Evolutionary conservation across 2,329 filamentous ascomycete species (phyloP).

Genomic region (Westerdykella sp.): DNA sequence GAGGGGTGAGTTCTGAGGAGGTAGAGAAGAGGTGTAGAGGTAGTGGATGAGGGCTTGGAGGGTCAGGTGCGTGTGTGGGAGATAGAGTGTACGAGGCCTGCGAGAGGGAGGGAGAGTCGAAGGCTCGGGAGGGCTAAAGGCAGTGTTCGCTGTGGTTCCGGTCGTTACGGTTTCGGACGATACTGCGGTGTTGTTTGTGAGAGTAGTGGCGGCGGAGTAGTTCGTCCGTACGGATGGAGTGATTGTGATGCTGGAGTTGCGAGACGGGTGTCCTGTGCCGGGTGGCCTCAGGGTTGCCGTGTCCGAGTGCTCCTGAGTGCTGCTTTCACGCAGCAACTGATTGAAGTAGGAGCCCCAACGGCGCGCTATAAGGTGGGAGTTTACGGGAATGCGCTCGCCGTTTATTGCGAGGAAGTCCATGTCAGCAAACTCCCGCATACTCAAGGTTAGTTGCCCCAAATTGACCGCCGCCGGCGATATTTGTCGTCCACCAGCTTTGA

Average conservation of each 20-base stretch:
- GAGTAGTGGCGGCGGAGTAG: constrained; percentile 41
- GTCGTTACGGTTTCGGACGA: constrained; percentile 35
- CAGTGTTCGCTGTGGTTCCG: constrained; percentile 37
- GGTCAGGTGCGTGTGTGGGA: constrained; percentile 87
- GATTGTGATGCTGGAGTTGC: constrained; percentile 80
- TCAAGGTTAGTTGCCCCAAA: constrained; percentile 72
- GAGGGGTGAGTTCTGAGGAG: constrained; percentile 65
- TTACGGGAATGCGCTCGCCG: constrained; percentile 87
- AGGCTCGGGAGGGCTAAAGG: constrained; percentile 49
- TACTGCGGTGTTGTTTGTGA: constrained; percentile 35
- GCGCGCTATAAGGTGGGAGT: constrained; percentile 78
- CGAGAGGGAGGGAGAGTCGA: constrained; percentile 51
- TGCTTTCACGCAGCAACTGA: constrained; percentile 76
- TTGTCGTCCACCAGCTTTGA: constrained; percentile 66
- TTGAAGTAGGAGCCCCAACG: constrained; percentile 97
- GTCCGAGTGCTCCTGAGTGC: constrained; percentile 59
- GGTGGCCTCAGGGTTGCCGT: constrained; percentile 64
- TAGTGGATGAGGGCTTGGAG: constrained; percentile 87
- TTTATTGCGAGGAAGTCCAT: constrained; percentile 95
- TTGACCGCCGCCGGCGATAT: constrained; percentile 76
- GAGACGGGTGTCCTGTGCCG: constrained; percentile 49
- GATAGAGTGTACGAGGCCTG: constrained; percentile 81
- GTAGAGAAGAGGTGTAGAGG: constrained; percentile 86
- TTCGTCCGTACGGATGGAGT: constrained; percentile 58
- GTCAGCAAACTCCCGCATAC: constrained; percentile 78